Evolutionary conservation across 441 rosid species (phyloP).

Genomic region (Populus tomentosa): DNA sequence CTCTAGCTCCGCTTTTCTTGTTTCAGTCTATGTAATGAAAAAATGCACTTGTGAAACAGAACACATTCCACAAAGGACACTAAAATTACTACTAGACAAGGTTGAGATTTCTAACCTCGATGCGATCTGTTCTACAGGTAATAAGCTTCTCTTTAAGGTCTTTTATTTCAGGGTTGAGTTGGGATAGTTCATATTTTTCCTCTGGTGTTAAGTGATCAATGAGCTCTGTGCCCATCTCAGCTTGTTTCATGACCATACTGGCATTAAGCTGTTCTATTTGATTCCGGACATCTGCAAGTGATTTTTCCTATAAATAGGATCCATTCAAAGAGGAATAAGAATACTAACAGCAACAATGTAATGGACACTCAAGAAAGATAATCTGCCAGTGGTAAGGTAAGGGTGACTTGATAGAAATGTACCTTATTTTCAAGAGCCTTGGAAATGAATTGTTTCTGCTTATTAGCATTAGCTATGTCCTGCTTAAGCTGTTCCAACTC

Average conservation of each 20-base stretch:
- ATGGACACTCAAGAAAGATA: conserved; percentile 2
- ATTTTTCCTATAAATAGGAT: conserved; percentile 58
- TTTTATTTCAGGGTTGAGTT: conserved; percentile 80
- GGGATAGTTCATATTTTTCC: conserved; percentile 69
- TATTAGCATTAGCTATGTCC: conserved; percentile 73
- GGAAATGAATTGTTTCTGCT: conserved; percentile 63
- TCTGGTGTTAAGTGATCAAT: conserved; percentile 91
- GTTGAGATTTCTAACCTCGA: conserved; percentile 59
- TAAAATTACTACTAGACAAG: background rate
- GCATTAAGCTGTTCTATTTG: conserved; percentile 85
- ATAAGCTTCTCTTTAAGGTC: conserved; percentile 69
- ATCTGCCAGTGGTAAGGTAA: conserved; percentile 1
- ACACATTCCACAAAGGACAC: conserved; percentile 8
- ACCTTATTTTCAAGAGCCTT: conserved; percentile 93
- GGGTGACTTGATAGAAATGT: conserved; percentile 14
- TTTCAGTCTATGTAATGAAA: conserved; percentile 54
- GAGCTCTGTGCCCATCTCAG: conserved; percentile 96
- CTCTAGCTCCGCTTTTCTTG: conserved; percentile 98
- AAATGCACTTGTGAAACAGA: conserved; percentile 17
- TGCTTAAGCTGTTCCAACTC: conserved; percentile 80
- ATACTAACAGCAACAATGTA: conserved; percentile 9
- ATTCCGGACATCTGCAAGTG: conserved; percentile 64
- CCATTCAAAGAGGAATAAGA: conserved; percentile 8
- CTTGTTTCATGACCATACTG: conserved; percentile 71
- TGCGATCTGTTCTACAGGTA: conserved; percentile 71